Evolutionary conservation across 495 filamentous ascomycete species (phyloP), one percentile per base, ranked within the genome.

Genomic region (Trichoderma reesei): DNA sequence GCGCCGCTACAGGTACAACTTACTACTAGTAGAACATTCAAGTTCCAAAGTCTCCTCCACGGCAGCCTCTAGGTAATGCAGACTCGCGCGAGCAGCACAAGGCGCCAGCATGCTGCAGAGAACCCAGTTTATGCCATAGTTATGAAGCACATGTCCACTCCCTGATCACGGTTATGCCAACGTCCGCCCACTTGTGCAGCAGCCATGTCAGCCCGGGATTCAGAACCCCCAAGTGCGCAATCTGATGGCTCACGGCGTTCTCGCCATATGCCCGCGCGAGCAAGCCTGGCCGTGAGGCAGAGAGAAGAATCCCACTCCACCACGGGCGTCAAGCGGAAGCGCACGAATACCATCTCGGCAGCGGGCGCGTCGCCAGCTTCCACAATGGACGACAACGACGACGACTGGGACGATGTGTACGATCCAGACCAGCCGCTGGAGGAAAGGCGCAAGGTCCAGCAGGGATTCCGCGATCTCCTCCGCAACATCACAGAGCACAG

Each of bases 381-480:
- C 5, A 41, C 37, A 2, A 34, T 41, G 14, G 20, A 31, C 38
- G 18, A 38, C 46, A 37, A 39, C 38, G 34, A 39, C 6, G 34
- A 64, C 20, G 1, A 86, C 44, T 11, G 13, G 13, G 61, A 63
- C 4, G 67, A 41, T 5, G 72, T 74, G 6, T 99, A 95, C 70
- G 91, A 99, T 66, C 94, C 94, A 0, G 86, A 96, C 68, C 94
- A 99, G 70, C 83, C 90, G 65, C 81, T 87, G 42, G 85, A 87
- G n/a, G 85, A 93, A 72, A 83, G 92, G 36, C 80, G 93, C 51
- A 71, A 79, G 42, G 71, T 96, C 31, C 85, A 91, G 36, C 85
- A 84, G 63, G 82, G 76, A 0, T 78, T 90, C 26, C 82, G 94
- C 66, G 84, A 88, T 63, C 77, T 95, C 37, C 75, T 84, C 3